Base-by-base conservation (phyloP, 441 rosid species). In the Euphorbia corollata region DNA sequence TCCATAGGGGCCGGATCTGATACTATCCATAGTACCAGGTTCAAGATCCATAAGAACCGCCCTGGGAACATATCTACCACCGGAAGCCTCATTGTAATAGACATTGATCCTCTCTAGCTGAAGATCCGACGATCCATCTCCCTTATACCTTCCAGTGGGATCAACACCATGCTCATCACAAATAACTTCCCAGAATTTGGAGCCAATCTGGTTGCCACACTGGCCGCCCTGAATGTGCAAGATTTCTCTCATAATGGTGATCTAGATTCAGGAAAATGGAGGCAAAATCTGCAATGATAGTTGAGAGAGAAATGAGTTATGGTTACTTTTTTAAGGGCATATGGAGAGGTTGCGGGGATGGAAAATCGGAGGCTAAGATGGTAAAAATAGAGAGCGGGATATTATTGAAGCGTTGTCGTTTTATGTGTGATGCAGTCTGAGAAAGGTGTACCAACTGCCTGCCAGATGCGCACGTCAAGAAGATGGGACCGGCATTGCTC, bases 131-230 rank as follows among this genome's bases (percentile, higher is more conserved):
- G 69, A 22, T 64, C 65, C 59, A 75, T 75, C 83, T 5, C 83
- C 85, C 24, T 34, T 78, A 80, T 82, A 87, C 68, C 87, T 79
- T 0, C 92, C 96, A 47, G 88, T 82, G n/a, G 91, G 82, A 69
- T 89, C 91, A 39, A 91, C 81, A 13, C 96, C 96, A 64, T 91
- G 97, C 61, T 91, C 96, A 65, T 85, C 91, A 81, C 97, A 91
- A 69, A 91, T 89, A 2, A 91, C 96, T 71, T 91, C 97, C 96
- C 97, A 91, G 76, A 91, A 91, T 69, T 91, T 91, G 76, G 97
- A 87, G 12, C 97, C 97, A 76, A 91, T 91, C 71, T 91, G 97
- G 86, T 91, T 91, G 8, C 97, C 97, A 80, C 97, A 91, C 82
- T 91, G 97, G 54, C 97, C 97, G 3, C 88, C 97, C 64, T 91